These are phyloP conservation scores for Lactifluus subvellereus DNA, from an alignment of 768 basidiomycete genomes.

Conservation along the genomic window DNA sequence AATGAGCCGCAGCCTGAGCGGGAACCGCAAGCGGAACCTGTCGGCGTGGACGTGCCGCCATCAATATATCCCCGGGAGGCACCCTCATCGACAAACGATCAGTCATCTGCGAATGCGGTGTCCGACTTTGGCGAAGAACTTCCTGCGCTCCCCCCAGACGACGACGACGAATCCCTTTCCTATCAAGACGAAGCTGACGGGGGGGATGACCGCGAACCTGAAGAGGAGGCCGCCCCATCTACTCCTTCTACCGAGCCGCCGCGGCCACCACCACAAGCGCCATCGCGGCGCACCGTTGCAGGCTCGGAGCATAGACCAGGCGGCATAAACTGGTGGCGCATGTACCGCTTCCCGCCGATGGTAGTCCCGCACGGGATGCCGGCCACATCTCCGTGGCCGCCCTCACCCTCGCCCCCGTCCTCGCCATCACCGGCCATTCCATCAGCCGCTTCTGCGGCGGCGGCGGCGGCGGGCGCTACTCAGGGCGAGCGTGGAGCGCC, in stretches of 20 bases:
- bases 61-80: slow-evolving; percentile 12
- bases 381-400: background rate
- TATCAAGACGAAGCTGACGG: background rate
- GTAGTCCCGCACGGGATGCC: slow-evolving; percentile 32
- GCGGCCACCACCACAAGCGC: background rate
- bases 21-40: background rate
- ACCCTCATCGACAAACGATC: background rate
- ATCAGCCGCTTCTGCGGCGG: background rate
- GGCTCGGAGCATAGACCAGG: slow-evolving; percentile 37
- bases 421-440: slow-evolving; percentile 2
- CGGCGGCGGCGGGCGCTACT: background rate
- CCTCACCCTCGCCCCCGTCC: background rate
- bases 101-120: background rate
- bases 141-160: slow-evolving; percentile 12
- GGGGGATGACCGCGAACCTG: background rate
- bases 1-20: background rate
- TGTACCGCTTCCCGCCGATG: slow-evolving; percentile 78
- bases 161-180: slow-evolving; percentile 10
- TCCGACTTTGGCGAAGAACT: background rate
- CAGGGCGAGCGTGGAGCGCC: slow-evolving; percentile 11
- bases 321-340: slow-evolving; percentile 74
- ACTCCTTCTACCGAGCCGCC: background rate
- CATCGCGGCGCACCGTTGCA: slow-evolving; percentile 30
- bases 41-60: background rate
- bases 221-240: background rate